phyloP scores from a whole-genome alignment of 805 yeast genomes.

The Wickerhamomyces queroliae region DNA sequence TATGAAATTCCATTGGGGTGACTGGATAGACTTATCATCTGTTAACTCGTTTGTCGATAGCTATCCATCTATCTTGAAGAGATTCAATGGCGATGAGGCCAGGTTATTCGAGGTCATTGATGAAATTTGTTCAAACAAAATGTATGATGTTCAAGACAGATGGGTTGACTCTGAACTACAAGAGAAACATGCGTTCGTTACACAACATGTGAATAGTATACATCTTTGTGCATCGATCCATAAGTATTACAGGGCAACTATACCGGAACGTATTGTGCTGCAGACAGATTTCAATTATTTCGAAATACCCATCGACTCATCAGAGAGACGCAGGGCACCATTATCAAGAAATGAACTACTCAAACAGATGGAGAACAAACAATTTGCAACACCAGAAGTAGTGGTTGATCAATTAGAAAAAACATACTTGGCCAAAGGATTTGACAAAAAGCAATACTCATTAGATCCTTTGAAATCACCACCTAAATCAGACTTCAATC shows the following conservation, averaged over 20 bases:
- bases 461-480: no score
- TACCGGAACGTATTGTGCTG: conserved; percentile 23
- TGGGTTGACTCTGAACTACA: conserved; percentile 21
- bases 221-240: conserved; percentile 24
- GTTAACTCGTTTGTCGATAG: conserved; percentile 22
- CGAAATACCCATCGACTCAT: conserved; percentile 19
- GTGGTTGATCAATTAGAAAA: conserved; percentile 4
- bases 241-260: conserved; percentile 20
- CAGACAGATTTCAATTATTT: conserved; percentile 23
- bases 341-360: conserved; percentile 16
- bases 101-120: background rate
- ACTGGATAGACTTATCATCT: conserved; percentile 23
- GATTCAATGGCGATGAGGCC: background rate
- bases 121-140: conserved; percentile 1
- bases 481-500: conserved; percentile 10
- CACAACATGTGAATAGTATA: conserved; percentile 22
- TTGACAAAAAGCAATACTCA: conserved; percentile 6
- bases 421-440: conserved; percentile 6
- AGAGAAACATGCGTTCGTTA: conserved; percentile 7
- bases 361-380: conserved; percentile 4
- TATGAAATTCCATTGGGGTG: conserved; percentile 32
- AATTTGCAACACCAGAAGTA: conserved; percentile 5
- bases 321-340: conserved; percentile 14
- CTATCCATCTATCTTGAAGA: conserved; percentile 14
- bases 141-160: conserved; percentile 6